Evolutionary conservation across 192 early-diverging fungal genomes (phyloP), one percentile per base, ranked within the genome.

Genomic region (Entomortierella parvispora): DNA sequence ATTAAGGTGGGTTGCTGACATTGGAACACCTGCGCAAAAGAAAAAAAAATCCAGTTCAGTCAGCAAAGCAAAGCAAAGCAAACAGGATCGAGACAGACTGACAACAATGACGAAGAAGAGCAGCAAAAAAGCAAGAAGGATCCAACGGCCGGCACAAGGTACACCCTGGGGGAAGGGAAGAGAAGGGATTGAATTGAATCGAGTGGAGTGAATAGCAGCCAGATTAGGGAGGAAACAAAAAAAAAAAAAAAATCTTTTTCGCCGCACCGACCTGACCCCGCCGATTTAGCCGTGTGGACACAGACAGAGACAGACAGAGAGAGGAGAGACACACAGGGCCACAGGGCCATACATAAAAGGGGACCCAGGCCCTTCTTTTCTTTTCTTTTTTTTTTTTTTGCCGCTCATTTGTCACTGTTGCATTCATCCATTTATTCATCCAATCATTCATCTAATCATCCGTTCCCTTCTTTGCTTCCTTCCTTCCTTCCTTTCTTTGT

Each of bases 261-360:
- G n/a, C n/a, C n/a, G n/a, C n/a, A n/a, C n/a, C n/a, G n/a, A n/a
- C n/a, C n/a, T n/a, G n/a, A n/a, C n/a, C n/a, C 37, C 37, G 37
- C 7, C 12, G 37, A 40, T 40, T 40, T 40, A 40, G 37, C 37
- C 37, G 37, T 12, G n/a, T n/a, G n/a, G n/a, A n/a, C n/a, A n/a
- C n/a, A n/a, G n/a, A n/a, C n/a, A n/a, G n/a, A n/a, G n/a, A n/a
- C n/a, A n/a, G n/a, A n/a, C n/a, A n/a, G n/a, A n/a, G n/a, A n/a
- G n/a, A n/a, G n/a, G n/a, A n/a, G n/a, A n/a, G n/a, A n/a, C n/a
- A n/a, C n/a, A n/a, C n/a, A n/a, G n/a, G n/a, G n/a, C n/a, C n/a
- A n/a, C n/a, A n/a, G n/a, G n/a, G n/a, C n/a, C n/a, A 44, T 22
- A 58, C 11, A 18, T 59, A 59, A 59, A 45, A 59, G 42, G 25